Evolutionary conservation across 495 filamentous ascomycete genomes (phyloP).

Genomic region (Neurospora sp.): DNA sequence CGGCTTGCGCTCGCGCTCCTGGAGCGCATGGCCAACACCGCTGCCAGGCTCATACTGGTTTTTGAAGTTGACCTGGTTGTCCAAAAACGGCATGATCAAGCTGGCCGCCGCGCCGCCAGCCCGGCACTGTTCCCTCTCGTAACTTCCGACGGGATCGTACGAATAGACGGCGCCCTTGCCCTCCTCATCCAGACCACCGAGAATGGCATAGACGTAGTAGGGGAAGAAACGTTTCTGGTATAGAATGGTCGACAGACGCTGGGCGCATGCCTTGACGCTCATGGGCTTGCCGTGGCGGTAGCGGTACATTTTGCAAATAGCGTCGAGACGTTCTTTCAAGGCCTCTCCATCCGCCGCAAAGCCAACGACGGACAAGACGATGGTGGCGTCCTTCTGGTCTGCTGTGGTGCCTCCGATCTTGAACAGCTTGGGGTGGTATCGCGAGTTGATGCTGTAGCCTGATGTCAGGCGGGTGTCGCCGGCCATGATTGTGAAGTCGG

Average conservation of each 20-base stretch:
- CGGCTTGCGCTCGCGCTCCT: conserved; percentile 53
- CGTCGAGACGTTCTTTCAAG: conserved; percentile 79
- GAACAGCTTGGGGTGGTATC: conserved; percentile 90
- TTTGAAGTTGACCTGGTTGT: conserved; percentile 99
- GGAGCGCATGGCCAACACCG: conserved; percentile 70
- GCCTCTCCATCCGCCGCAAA: conserved; percentile 91
- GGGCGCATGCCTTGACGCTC: conserved; percentile 85
- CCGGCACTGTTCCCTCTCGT: conserved; percentile 91
- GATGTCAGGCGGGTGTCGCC: conserved; percentile 91
- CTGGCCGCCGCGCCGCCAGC: conserved; percentile 92
- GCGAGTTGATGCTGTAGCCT: conserved; percentile 97
- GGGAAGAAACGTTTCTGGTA: conserved; percentile 98
- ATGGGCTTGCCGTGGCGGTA: conserved; percentile 92
- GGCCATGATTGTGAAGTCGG: conserved; percentile 88
- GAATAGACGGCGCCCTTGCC: conserved; percentile 91
- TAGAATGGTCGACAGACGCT: conserved; percentile 84
- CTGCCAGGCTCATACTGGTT: conserved; percentile 93
- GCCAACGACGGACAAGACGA: conserved; percentile 86
- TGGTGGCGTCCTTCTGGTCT: conserved; percentile 68
- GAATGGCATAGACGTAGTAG: conserved; percentile 88
- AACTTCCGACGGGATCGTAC: conserved; percentile 94
- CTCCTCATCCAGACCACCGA: conserved; percentile 89
- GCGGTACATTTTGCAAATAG: conserved; percentile 91
- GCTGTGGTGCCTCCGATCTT: conserved; percentile 86
- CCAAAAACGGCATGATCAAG: conserved; percentile 97